Conservation (phyloP, 768 basidiomycete species). For the Coprinellus aureogranulatus region DNA sequence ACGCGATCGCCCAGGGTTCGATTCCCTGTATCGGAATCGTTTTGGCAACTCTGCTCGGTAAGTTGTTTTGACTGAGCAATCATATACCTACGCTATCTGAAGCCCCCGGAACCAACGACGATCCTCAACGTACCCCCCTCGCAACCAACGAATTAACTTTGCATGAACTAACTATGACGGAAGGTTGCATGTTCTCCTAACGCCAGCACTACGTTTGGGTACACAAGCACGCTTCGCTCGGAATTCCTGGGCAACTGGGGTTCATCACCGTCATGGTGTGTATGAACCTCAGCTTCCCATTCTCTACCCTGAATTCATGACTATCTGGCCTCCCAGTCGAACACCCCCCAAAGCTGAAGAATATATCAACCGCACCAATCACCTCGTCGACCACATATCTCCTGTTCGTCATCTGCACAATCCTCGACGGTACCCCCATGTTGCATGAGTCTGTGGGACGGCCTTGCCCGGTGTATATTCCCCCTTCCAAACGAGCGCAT, state of each 20-base stretch:
- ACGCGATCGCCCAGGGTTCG: not conserved
- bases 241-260: constrained; percentile 3
- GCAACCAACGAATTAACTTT: too few species aligned
- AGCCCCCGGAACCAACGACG: too few species aligned
- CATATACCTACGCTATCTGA: too few species aligned
- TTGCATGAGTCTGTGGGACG: constrained; percentile 6
- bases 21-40: not conserved
- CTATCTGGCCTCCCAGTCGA: constrained; percentile 9
- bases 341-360: constrained; percentile 8
- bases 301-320: constrained; percentile 10
- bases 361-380: constrained; percentile 11
- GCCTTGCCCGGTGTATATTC: constrained; percentile 1
- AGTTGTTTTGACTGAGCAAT: too few species aligned
- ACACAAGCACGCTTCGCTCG: constrained; percentile 11
- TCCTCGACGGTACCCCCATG: constrained; percentile 6
- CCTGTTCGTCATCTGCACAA: constrained; percentile 10
- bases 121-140: too few species aligned
- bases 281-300: constrained; percentile 9
- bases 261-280: constrained; percentile 12
- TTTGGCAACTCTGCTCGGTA: too few species aligned
- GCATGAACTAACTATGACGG: too few species aligned
- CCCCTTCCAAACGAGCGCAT: constrained; percentile 7
- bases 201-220: not conserved
- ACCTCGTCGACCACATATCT: constrained; percentile 11
- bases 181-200: too few species aligned